These are phyloP conservation scores for Periconia sp. DNA, from an alignment of 2,329 filamentous ascomycete genomes.

Conservation along the genomic window DNA sequence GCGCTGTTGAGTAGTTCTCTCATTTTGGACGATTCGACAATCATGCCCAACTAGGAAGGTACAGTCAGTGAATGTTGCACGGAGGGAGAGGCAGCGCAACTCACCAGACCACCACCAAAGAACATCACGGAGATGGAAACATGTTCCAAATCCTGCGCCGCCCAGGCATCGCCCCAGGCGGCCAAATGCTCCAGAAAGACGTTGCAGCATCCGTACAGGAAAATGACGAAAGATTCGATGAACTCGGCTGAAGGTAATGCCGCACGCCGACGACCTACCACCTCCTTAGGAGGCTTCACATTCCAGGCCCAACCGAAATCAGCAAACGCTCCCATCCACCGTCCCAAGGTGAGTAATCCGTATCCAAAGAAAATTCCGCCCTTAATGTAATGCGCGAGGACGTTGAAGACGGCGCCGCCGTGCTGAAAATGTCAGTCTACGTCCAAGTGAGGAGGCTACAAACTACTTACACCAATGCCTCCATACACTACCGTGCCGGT, in stretches of 20 bases:
- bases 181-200: conserved; percentile 91
- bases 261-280: conserved; percentile 67
- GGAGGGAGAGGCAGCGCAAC: conserved; percentile 37
- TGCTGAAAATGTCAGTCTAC: conserved; percentile 57
- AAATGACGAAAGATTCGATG: conserved; percentile 87
- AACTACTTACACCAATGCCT: conserved; percentile 77
- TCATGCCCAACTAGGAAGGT: conserved; percentile 69
- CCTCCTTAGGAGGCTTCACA: conserved; percentile 66
- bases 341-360: conserved; percentile 82
- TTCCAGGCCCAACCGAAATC: conserved; percentile 98
- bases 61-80: conserved; percentile 29
- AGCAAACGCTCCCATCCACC: conserved; percentile 89
- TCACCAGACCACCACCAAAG: conserved; percentile 85
- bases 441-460: conserved; percentile 1
- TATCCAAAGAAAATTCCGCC: conserved; percentile 96
- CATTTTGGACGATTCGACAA: conserved; percentile 73
- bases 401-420: conserved; percentile 74
- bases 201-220: conserved; percentile 86
- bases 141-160: conserved; percentile 84
- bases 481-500: conserved; percentile 79
- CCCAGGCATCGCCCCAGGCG: conserved; percentile 73
- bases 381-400: conserved; percentile 92
- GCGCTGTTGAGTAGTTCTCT: conserved; percentile 68
- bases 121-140: conserved; percentile 92
- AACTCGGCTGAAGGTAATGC: conserved; percentile 80